Base-by-base conservation (phyloP, 106 monocot genomes). In the Gastrodia elata region DNA sequence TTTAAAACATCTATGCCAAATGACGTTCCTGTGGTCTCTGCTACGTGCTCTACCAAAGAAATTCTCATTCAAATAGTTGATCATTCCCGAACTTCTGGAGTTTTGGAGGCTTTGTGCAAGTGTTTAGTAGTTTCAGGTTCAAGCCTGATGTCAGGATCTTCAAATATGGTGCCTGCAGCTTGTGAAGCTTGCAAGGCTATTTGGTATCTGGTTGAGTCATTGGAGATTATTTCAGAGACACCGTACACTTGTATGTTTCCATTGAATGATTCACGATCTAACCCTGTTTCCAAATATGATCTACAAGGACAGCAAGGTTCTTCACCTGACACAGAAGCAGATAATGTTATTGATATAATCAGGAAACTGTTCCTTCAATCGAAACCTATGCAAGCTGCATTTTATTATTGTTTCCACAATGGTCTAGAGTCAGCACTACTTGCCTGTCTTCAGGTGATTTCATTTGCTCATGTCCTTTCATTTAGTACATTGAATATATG, bases 161-260 rank as follows among this genome's bases (percentile, higher is more conserved):
- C 82, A 74, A 88, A 84, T 81, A 87, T 89, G 88, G 71, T 93
- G 5, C 98, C 98, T 70, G 93, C 93, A 67, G 93, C 91, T 64
- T 98, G 98, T 84, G 98, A 98, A 86, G 81, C 91, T 58, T 91
- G 93, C 87, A 98, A 98, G 71, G 77, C 82, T 37, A 82, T 91
- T 22, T 98, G 98, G 98, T 84, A 82, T 75, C 74, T 93, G 37
- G 80, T 91, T 73, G 88, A 98, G 80, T 81, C 85, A 64, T 25
- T 87, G 35, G 98, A 98, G 80, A 68, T 79, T 65, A 76, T 80
- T 46, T 93, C 85, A 37, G 20, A 43, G n/a, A 87, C 72, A 65
- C 78, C 55, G 74, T 59, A 77, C 6, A 34, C 42, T 8, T 43
- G 46, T 70, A 55, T 80, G 8, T 91, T 93, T 79, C 93, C 98